Base-by-base conservation (phyloP, 2,329 filamentous ascomycete genomes). In the Talaromyces albobiverticillius region DNA sequence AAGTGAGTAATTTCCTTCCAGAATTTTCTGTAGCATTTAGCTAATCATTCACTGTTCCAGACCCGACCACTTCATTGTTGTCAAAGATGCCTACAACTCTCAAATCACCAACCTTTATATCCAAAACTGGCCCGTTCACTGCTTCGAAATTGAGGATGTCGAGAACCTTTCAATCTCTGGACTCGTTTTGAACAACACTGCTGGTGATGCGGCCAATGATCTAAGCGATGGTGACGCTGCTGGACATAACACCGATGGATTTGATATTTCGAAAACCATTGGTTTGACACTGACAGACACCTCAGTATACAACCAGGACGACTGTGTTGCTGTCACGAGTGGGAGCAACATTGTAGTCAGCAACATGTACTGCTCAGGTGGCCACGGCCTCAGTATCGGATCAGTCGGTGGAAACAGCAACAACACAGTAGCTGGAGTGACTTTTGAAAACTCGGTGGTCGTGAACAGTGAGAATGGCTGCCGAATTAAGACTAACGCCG, bases 1-100 rank as follows among this genome's bases (percentile, higher is more conserved):
- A 86, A 87, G 77, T 25, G 86, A 87, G 77, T 84, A 84, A 58
- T 84, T 84, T 74, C 75, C 68, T 57, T n/a, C n/a, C n/a, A n/a
- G n/a, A n/a, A n/a, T n/a, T n/a, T n/a, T n/a, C n/a, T n/a, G n/a
- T n/a, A n/a, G n/a, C n/a, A n/a, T n/a, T n/a, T n/a, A n/a, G n/a
- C n/a, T n/a, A n/a, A n/a, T n/a, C n/a, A n/a, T n/a, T n/a, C n/a
- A n/a, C n/a, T 60, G 31, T 59, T 36, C 59, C 68, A n/a, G 61
- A 58, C 29, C 46, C 57, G 6, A 68, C 66, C 13, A 63, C 54
- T 22, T 47, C 45, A 47, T 47, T 32, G 45, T 47, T 23, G 29
- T 47, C 45, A 47, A 47, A 22, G 8, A 47, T 2, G n/a, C 22
- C 16, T 47, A 47, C 31, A 23, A 47, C 31, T 68, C 67, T 7